These are phyloP conservation scores for Teratosphaeria zuluensis DNA, from an alignment of 2,329 filamentous ascomycete species.

Conservation along the genomic window DNA sequence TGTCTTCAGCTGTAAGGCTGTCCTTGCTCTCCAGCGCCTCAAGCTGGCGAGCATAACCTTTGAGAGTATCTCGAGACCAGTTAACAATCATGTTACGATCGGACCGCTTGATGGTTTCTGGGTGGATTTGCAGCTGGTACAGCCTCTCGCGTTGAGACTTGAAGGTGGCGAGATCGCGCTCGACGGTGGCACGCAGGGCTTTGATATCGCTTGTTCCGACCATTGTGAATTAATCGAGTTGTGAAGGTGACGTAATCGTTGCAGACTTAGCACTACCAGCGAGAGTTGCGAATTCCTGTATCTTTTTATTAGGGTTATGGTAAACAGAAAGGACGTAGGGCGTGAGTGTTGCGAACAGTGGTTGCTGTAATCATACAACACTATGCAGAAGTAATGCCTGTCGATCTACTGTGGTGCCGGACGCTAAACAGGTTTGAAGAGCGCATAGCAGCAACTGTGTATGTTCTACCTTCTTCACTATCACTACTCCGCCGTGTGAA, in stretches of 20 bases:
- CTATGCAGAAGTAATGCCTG: not conserved
- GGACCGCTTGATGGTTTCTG: constrained; percentile 1
- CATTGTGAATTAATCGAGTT: not conserved
- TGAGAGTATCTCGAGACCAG: constrained; percentile 8
- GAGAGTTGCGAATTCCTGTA: too few species aligned
- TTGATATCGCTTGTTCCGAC: not conserved
- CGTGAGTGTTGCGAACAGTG: too few species aligned
- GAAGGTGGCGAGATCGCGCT: constrained; percentile 4
- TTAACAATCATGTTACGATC: constrained; percentile 7
- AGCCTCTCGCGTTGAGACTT: constrained; percentile 2
- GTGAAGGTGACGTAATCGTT: not conserved
- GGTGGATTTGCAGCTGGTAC: not conserved
- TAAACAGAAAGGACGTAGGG: not conserved
- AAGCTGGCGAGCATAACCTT: constrained; percentile 5
- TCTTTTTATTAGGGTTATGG: too few species aligned
- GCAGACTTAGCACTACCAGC: too few species aligned
- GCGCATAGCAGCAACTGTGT: not conserved
- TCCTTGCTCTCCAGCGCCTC: constrained; percentile 4
- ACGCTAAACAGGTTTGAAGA: not conserved
- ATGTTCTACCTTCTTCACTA: not conserved
- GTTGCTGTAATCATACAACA: too few species aligned
- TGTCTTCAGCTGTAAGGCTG: constrained; percentile 5
- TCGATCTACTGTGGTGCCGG: not conserved
- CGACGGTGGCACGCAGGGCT: constrained; percentile 2
- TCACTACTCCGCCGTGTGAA: not conserved